phyloP scores from a whole-genome alignment of 495 filamentous ascomycete species.

The Aspergillus homomorphus region DNA sequence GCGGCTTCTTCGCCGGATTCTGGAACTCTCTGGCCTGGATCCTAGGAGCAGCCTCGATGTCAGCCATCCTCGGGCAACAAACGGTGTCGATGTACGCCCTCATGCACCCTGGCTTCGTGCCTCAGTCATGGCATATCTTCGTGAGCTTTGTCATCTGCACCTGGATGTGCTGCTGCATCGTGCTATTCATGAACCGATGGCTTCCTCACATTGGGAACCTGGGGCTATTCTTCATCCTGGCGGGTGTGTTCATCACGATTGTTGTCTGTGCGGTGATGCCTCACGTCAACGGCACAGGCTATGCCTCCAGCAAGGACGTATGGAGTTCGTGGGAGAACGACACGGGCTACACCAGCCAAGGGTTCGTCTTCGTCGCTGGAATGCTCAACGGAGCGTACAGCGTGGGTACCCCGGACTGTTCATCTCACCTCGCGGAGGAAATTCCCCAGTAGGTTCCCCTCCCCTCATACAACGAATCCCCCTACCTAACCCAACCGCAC shows the following conservation, averaged over 20 bases:
- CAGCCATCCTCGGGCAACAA: constrained; percentile 65
- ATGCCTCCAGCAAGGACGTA: constrained; percentile 56
- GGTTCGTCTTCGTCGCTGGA: constrained; percentile 74
- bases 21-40: constrained; percentile 80
- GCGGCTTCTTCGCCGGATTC: constrained; percentile 76
- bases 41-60: constrained; percentile 61
- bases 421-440: constrained; percentile 80
- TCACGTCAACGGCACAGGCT: constrained; percentile 34
- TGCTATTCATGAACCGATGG: constrained; percentile 68
- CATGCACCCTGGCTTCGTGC: constrained; percentile 61
- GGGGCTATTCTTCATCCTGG: constrained; percentile 68
- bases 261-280: constrained; percentile 77
- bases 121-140: constrained; percentile 74
- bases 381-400: constrained; percentile 88
- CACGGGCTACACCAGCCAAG: constrained; percentile 63
- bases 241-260: constrained; percentile 67
- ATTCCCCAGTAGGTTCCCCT: constrained; percentile 56
- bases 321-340: constrained; percentile 63
- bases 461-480: not conserved
- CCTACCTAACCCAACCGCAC: not conserved
- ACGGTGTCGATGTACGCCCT: constrained; percentile 66
- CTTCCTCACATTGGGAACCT: constrained; percentile 64
- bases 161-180: constrained; percentile 63
- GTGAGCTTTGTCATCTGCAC: constrained; percentile 63
- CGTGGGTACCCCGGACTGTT: constrained; percentile 73